phyloP scores from a whole-genome alignment of 805 yeast genomes.

The Ogataea trehalophila region DNA sequence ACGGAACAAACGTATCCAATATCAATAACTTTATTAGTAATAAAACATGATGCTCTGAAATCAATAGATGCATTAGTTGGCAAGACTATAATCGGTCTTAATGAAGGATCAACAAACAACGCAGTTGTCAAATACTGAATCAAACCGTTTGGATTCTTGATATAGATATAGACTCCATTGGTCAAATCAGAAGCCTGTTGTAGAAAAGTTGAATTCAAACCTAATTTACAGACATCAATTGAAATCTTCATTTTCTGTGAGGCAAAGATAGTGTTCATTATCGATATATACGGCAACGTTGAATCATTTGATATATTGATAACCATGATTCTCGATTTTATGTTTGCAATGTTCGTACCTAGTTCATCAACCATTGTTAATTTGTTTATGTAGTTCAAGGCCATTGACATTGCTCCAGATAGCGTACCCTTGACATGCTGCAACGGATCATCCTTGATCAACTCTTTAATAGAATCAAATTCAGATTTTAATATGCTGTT shows the following conservation, averaged over 20 bases:
- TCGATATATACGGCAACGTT: conserved; percentile 79
- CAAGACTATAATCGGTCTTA: conserved; percentile 68
- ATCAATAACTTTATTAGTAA: conserved; percentile 87
- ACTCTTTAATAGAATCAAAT: conserved; percentile 19
- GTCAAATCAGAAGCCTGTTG: conserved; percentile 98
- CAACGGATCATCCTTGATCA: conserved; percentile 16
- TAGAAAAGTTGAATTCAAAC: conserved; percentile 67
- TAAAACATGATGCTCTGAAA: conserved; percentile 90
- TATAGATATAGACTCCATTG: conserved; percentile 74
- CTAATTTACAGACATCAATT: conserved; percentile 84
- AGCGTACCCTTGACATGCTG: conserved; percentile 44
- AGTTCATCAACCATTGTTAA: conserved; percentile 44
- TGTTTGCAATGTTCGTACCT: conserved; percentile 28
- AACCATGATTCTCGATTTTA: conserved; percentile 63
- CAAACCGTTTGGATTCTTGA: conserved; percentile 67
- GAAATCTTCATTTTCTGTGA: conserved; percentile 91
- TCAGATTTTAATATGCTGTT: conserved; percentile 38
- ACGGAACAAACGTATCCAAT: conserved; percentile 94
- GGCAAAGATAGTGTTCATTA: conserved; percentile 93
- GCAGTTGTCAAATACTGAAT: conserved; percentile 81
- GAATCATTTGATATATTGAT: conserved; percentile 68
- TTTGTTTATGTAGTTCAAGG: conserved; percentile 75
- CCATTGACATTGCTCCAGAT: conserved; percentile 78
- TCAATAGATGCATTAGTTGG: conserved; percentile 86
- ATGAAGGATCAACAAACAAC: conserved; percentile 77